Evolutionary conservation across 2,329 filamentous ascomycete genomes (phyloP), one percentile per base, ranked within the genome.

Genomic region (Paecilomyces fulvus): DNA sequence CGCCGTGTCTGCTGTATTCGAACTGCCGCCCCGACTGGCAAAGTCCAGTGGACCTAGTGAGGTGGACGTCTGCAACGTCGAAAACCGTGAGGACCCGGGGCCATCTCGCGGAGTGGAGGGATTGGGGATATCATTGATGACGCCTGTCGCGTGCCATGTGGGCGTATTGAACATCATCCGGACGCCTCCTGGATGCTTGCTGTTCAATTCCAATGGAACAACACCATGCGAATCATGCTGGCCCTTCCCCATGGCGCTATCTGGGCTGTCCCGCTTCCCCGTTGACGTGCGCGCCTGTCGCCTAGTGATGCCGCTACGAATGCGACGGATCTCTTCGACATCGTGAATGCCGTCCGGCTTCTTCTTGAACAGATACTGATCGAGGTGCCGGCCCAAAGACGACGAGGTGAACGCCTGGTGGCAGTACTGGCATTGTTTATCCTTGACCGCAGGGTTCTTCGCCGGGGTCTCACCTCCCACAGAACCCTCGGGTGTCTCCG

Each of bases 271-370:
- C 58, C 83, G 81, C 58, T 80, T 82, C 21, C 79, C 75, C 12
- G 82, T 74, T 1, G 85, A 85, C 56, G 81, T 83, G 65, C 89
- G 83, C 1, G 90, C 86, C 69, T 96, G 90, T 58, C 92, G 82
- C 61, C 92, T 81, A 25, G 92, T 97, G 71, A 97, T 95, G 59
- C 84, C 83, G 49, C 90, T 89, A 54, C 92, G 84, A 66, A 95
- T 77, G 72, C 88, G 89, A 63, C 83, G 83, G 66, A 97, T 97
- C 72, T 90, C 89, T 7, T 92, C 89, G 57, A 96, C 89, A 75
- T 95, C 81, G 73, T 97, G 92, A 50, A 96, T 76, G 52, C 92
- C 92, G 74, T 97, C 92, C 1, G 92, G 90, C 71, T 96, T 96
- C 76, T 91, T 95, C 58, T 91, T 87, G 68, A 91, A 92, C 66